Evolutionary conservation across 805 yeast species (phyloP).

Genomic region (Hanseniaspora guilliermondii): DNA sequence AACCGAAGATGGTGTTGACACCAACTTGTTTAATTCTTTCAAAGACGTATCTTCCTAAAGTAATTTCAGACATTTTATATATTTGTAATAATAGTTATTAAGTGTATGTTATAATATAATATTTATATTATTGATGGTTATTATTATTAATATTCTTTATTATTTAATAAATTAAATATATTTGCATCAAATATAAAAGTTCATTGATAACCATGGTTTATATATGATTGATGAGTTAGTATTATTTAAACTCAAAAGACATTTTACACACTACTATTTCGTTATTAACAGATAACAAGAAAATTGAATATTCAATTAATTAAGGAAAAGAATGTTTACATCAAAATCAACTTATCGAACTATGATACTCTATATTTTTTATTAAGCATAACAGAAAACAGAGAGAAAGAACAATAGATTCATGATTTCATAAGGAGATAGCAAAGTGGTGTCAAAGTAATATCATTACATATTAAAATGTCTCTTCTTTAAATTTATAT

Average conservation of each 20-base stretch:
- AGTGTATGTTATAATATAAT: background rate
- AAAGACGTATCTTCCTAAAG: constrained; percentile 66
- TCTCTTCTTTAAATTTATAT: too few species aligned
- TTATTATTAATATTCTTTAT: background rate
- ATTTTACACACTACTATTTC: too few species aligned
- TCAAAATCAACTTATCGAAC: too few species aligned
- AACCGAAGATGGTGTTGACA: constrained; percentile 61
- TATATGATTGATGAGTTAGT: background rate
- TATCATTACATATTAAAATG: too few species aligned
- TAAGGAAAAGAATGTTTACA: too few species aligned
- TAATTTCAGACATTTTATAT: constrained; percentile 33
- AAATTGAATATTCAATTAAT: too few species aligned
- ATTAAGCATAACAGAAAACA: too few species aligned
- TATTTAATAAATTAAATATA: background rate
- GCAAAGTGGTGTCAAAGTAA: too few species aligned
- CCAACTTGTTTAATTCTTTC: constrained; percentile 65
- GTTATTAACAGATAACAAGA: too few species aligned
- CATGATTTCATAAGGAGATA: too few species aligned
- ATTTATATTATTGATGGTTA: background rate
- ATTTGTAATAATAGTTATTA: background rate
- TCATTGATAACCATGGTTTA: background rate
- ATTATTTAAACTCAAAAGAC: background rate
- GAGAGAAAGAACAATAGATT: too few species aligned
- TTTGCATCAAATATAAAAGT: background rate
- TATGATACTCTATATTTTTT: too few species aligned